These are phyloP conservation scores for Eucalyptus cladocalyx DNA, from an alignment of 345 rosid genomes.

Conservation along the genomic window DNA sequence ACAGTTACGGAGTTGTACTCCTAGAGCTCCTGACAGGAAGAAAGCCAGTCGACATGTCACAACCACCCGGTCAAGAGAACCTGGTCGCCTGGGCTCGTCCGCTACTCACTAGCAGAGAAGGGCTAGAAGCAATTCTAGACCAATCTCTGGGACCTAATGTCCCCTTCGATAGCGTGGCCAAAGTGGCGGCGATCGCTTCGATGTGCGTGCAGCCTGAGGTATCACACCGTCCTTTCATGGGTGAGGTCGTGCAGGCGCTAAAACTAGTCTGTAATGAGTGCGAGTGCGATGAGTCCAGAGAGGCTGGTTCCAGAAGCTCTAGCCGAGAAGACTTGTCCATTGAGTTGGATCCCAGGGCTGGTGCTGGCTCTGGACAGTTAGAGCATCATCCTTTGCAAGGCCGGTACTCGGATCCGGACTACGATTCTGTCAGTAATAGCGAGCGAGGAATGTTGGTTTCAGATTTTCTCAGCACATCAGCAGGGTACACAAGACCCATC, in stretches of 20 bases:
- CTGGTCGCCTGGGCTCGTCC: conserved; percentile 90
- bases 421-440: conserved; percentile 42
- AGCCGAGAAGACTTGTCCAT: conserved; percentile 32
- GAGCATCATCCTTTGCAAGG: conserved; percentile 19
- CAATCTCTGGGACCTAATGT: conserved; percentile 51
- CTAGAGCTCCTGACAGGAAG: conserved; percentile 87
- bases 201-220: conserved; percentile 98
- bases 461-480: conserved; percentile 35
- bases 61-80: conserved; percentile 85
- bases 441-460: conserved; percentile 53
- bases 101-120: conserved; percentile 63
- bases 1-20: conserved; percentile 97
- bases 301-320: conserved; percentile 39
- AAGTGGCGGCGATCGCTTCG: conserved; percentile 63
- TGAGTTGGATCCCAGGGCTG: conserved; percentile 29
- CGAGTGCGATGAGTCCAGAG: conserved; percentile 61
- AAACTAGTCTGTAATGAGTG: conserved; percentile 84
- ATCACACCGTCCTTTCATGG: conserved; percentile 94
- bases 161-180: conserved; percentile 60
- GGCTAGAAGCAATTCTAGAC: conserved; percentile 58
- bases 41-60: conserved; percentile 91
- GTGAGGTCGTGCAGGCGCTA: conserved; percentile 96
- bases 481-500: conserved; percentile 15
- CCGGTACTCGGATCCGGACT: conserved; percentile 17
- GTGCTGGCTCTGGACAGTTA: conserved; percentile 30